Base-by-base conservation (phyloP, 257 asterid genomes). In the Penstemon eatonii region DNA sequence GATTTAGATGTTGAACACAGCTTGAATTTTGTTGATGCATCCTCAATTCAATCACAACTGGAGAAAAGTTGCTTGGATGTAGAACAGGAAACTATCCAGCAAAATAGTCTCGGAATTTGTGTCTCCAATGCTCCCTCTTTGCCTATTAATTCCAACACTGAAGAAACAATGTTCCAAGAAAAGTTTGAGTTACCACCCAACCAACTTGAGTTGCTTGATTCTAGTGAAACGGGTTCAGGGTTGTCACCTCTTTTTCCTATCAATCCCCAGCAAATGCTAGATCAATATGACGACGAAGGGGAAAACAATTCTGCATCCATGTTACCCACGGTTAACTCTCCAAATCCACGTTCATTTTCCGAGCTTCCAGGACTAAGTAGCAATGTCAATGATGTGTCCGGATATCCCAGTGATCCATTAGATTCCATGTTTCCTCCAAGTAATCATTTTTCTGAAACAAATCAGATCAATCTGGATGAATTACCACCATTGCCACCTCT, bases 401-500 rank as follows among this genome's bases (percentile, higher is more conserved):
- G 61, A 45, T 65, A 71, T 25, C 47, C 75, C 47, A 15, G 49
- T 36, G 80, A 70, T 80, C 63, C 85, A 49, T 60, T 69, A 10
- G 72, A 49, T 56, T 73, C 77, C 61, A 61, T 44, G 33, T 55
- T 81, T 66, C 80, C 87, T 65, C 82, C 75, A 46, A 56, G 70
- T 65, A 33, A 68, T 63, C 51, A 60, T 56, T 81, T 75, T 60
- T 72, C 78, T 33, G 80, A 65, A 73, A 67, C 77, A 59, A 76
- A 72, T 60, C 80, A 68, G 78, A 55, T 71, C 57, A 74, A 73
- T 63, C 81, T 73, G 74, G 83, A 78, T 10, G 90, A 86, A 15
- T 75, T 75, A 73, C 92, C 97, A 78, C 94, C 96, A 54, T 67
- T 90, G 86, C 99, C 99, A 45, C 95, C 95, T 49, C 99, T 93